Evolutionary conservation across 2,329 filamentous ascomycete genomes (phyloP).

Genomic region (Pezicula carpinea): DNA sequence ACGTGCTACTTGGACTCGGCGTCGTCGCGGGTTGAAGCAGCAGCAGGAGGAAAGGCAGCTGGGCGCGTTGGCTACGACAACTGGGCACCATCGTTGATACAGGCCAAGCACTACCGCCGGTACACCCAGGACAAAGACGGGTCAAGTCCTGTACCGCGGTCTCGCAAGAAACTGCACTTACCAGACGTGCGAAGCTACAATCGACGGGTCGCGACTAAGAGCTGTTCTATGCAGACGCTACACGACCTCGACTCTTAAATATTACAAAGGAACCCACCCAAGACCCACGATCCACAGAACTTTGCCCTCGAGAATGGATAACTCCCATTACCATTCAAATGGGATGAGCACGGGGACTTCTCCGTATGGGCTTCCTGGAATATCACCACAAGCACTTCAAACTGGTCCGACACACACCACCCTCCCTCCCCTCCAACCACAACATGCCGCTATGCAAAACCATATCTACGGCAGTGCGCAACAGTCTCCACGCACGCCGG

Average conservation of each 20-base stretch:
- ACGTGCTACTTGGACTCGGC: background rate
- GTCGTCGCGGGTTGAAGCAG: too few species aligned
- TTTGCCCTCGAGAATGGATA: slow-evolving; percentile 18
- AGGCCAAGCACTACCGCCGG: too few species aligned
- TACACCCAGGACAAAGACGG: too few species aligned
- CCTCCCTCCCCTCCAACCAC: slow-evolving; percentile 50
- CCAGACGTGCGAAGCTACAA: too few species aligned
- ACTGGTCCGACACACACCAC: slow-evolving; percentile 43
- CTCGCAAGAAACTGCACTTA: too few species aligned
- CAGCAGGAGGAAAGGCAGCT: too few species aligned
- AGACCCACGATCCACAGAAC: background rate
- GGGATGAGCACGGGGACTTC: slow-evolving; percentile 23
- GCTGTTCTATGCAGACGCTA: too few species aligned
- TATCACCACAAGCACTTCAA: slow-evolving; percentile 32
- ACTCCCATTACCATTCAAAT: slow-evolving; percentile 25
- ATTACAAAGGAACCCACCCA: background rate
- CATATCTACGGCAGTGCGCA: slow-evolving; percentile 45
- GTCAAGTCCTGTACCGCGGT: too few species aligned
- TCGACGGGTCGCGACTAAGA: too few species aligned
- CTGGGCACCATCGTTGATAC: background rate
- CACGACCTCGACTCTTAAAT: background rate
- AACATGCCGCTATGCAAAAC: slow-evolving; percentile 43
- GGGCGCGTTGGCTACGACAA: too few species aligned
- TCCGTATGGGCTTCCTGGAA: slow-evolving; percentile 22
- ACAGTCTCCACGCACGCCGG: slow-evolving; percentile 57